These are phyloP conservation scores for Ophiocordyceps camponoti-leonardi DNA, from an alignment of 2,329 filamentous ascomycete genomes.

Conservation along the genomic window DNA sequence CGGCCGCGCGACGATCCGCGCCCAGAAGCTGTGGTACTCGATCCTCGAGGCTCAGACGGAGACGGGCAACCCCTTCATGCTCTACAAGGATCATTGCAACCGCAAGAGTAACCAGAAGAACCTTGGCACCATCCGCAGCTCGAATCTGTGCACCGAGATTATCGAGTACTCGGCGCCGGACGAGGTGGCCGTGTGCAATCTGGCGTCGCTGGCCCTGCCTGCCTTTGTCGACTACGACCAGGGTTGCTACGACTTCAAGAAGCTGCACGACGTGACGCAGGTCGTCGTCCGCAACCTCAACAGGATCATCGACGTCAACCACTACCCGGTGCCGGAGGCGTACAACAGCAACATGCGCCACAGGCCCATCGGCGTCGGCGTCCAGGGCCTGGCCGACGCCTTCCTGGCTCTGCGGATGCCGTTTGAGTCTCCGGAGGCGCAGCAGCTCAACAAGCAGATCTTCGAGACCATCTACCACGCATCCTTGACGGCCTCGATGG, in stretches of 20 bases:
- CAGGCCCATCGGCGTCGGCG: slow-evolving; percentile 87
- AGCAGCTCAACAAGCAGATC: slow-evolving; percentile 90
- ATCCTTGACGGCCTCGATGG: slow-evolving; percentile 73
- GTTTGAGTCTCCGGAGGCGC: slow-evolving; percentile 90
- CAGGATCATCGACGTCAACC: slow-evolving; percentile 95
- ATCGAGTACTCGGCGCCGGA: slow-evolving; percentile 94
- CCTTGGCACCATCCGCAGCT: slow-evolving; percentile 92
- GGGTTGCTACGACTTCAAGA: slow-evolving; percentile 85
- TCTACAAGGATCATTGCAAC: slow-evolving; percentile 98
- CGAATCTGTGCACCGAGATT: slow-evolving; percentile 97
- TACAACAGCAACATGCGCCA: slow-evolving; percentile 95
- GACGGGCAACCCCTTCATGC: slow-evolving; percentile 98
- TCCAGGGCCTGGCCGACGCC: slow-evolving; percentile 92
- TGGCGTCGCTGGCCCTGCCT: slow-evolving; percentile 85
- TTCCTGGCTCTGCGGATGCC: slow-evolving; percentile 94
- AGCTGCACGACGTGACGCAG: slow-evolving; percentile 85
- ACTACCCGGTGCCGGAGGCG: slow-evolving; percentile 93
- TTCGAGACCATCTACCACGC: slow-evolving; percentile 99
- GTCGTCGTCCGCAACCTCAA: slow-evolving; percentile 92
- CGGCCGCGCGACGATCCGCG: slow-evolving; percentile 82
- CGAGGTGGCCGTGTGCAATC: slow-evolving; percentile 96
- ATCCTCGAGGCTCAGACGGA: slow-evolving; percentile 97
- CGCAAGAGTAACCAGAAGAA: slow-evolving; percentile 99
- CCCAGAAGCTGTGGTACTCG: slow-evolving; percentile 98
- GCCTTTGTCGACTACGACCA: slow-evolving; percentile 77